Evolutionary conservation across 768 basidiomycete species (phyloP).

Genomic region (Rhizopogon vinicolor): DNA sequence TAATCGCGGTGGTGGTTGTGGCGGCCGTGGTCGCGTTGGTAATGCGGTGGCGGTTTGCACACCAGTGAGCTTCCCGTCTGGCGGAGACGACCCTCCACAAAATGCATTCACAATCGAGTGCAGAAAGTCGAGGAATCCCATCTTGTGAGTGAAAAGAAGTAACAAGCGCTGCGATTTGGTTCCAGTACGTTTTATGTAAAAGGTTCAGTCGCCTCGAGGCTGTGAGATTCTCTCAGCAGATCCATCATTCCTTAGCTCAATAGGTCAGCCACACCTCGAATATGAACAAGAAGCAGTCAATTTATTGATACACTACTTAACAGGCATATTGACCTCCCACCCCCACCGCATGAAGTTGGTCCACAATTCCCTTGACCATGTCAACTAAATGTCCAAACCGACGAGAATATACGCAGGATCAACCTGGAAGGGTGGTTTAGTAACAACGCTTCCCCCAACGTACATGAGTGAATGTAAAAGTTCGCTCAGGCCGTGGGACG

Average conservation of each 20-base stretch:
- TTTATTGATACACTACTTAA: not conserved
- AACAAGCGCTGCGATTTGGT: not conserved
- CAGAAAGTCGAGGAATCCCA: conserved; percentile 21
- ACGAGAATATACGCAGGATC: conserved; percentile 79
- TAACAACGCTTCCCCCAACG: conserved; percentile 82
- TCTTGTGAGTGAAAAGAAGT: conserved; percentile 5
- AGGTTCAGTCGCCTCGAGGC: not conserved
- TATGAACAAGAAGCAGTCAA: not conserved
- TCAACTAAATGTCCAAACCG: conserved; percentile 69
- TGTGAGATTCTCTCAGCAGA: no score
- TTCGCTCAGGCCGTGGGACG: conserved; percentile 64
- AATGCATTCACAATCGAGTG: conserved; percentile 15
- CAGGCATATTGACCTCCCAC: not conserved
- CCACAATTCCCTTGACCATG: conserved; percentile 25
- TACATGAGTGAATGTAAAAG: conserved; percentile 90
- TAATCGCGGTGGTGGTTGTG: conserved; percentile 1
- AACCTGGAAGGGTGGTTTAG: conserved; percentile 72
- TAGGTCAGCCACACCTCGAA: not conserved
- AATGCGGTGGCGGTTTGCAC: not conserved
- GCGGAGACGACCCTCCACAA: conserved; percentile 18
- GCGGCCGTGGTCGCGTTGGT: not conserved
- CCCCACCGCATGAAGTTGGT: not conserved
- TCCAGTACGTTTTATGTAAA: not conserved
- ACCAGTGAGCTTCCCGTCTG: conserved; percentile 3
- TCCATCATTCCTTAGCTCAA: not conserved